phyloP scores from a whole-genome alignment of 129 eudicot species.

The Flaveria sonorensis region DNA sequence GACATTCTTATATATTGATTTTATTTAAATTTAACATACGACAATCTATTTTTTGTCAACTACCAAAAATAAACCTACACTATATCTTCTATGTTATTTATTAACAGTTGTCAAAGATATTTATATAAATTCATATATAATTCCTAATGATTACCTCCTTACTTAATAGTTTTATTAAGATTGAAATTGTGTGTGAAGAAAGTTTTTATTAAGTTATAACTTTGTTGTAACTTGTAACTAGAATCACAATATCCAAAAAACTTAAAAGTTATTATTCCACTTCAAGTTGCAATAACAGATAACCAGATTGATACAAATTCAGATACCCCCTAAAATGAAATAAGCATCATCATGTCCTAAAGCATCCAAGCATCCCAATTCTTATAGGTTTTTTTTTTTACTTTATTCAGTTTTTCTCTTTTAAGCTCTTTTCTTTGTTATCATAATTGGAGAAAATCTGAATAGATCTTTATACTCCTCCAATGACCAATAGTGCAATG shows the following conservation, averaged over 20 bases:
- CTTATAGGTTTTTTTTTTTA: background rate
- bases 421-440: too few relatives aligned
- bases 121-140: background rate
- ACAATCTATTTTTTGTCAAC: too few relatives aligned
- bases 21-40: background rate
- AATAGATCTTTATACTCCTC: constrained; percentile 4
- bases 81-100: too few relatives aligned
- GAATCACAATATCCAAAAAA: background rate
- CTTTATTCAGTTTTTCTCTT: background rate
- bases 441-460: too few relatives aligned
- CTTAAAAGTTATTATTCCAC: background rate
- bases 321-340: background rate
- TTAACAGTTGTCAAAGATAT: too few relatives aligned
- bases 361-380: background rate
- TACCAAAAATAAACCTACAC: too few relatives aligned
- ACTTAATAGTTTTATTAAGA: background rate
- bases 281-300: background rate
- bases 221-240: background rate
- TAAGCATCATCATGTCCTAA: background rate
- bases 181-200: background rate
- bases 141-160: background rate
- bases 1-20: background rate
- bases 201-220: background rate
- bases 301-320: background rate
- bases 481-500: constrained; percentile 62